Evolutionary conservation across 2,329 filamentous ascomycete genomes (phyloP), one percentile per base, ranked within the genome.

Genomic region (Colletotrichum eremochloae): DNA sequence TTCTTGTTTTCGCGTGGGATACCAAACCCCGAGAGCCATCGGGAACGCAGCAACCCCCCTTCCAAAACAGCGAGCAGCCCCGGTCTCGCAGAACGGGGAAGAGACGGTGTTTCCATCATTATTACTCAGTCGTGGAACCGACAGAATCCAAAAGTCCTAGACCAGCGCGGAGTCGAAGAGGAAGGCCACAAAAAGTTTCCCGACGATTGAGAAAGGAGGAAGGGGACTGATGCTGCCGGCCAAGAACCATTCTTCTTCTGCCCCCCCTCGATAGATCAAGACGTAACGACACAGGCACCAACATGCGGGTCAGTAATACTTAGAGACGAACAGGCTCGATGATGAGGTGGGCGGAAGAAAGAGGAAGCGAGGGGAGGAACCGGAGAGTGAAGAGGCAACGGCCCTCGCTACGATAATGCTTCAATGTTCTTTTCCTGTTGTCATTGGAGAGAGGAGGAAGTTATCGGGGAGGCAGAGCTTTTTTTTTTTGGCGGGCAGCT

Each of bases 391-490:
- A 68, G 63, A 68, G 48, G 72, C 72, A 64, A 61, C 57, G 67
- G 68, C 55, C 67, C 53, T 57, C 63, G 73, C 71, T 74, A 74
- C 73, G 74, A 75, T 75, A 69, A 75, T 75, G 74, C 72, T 74
- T 75, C 74, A 65, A 75, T 74, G 74, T 68, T 63, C 38, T 46
- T 46, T 67, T 67, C 56, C 36, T 72, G 60, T 42, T 68, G 44
- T 68, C 36, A 71, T 24, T 24, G 57, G 67, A 36, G 33, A 36
- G 33, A 56, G 38, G 70, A 76, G 71, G 71, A 71, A 70, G 72
- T 75, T 73, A 74, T 75, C 79, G 77, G 76, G 76, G 76, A 77
- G 76, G 75, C 68, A 74, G 75, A 77, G 77, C 77, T 79, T 76
- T 75, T 75, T 75, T 24, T 24, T 24, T 24, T 24, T 24, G 75